These are phyloP conservation scores for Monosporozyma unispora DNA, from an alignment of 805 yeast species.

Conservation along the genomic window DNA sequence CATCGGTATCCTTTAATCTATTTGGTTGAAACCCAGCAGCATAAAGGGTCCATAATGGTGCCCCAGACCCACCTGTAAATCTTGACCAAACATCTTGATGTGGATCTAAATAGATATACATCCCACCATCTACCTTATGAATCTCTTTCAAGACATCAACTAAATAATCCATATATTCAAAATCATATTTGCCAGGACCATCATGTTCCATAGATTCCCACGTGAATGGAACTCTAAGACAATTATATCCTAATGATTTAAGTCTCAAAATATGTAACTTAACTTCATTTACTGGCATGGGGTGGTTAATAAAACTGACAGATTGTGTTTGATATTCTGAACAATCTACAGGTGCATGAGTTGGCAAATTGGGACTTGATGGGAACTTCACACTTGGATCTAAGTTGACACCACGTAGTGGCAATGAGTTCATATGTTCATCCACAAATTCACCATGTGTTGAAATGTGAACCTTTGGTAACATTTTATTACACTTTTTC, in stretches of 20 bases:
- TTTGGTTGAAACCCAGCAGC: slow-evolving; percentile 81
- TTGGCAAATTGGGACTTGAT: slow-evolving; percentile 38
- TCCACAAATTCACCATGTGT: slow-evolving; percentile 51
- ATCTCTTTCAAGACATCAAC: slow-evolving; percentile 50
- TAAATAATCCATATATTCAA: slow-evolving; percentile 63
- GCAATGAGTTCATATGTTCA: slow-evolving; percentile 46
- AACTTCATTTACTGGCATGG: slow-evolving; percentile 70
- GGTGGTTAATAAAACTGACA: slow-evolving; percentile 77
- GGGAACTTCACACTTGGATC: slow-evolving; percentile 74
- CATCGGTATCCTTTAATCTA: slow-evolving; percentile 63
- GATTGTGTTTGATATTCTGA: slow-evolving; percentile 39
- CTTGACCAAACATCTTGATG: slow-evolving; percentile 96
- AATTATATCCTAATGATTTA: slow-evolving; percentile 74
- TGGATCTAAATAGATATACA: slow-evolving; percentile 75
- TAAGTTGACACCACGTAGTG: slow-evolving; percentile 70
- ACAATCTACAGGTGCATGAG: slow-evolving; percentile 36
- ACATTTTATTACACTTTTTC: neutral
- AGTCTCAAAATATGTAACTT: slow-evolving; percentile 58
- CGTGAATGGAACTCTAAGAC: slow-evolving; percentile 64
- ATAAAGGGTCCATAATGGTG: slow-evolving; percentile 86
- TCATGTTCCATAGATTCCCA: slow-evolving; percentile 92
- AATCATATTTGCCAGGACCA: slow-evolving; percentile 80
- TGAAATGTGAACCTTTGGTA: slow-evolving; percentile 25
- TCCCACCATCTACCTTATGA: slow-evolving; percentile 49
- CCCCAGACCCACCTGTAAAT: slow-evolving; percentile 83